phyloP scores from a whole-genome alignment of 345 rosid species.

The Eucalyptus sp. region DNA sequence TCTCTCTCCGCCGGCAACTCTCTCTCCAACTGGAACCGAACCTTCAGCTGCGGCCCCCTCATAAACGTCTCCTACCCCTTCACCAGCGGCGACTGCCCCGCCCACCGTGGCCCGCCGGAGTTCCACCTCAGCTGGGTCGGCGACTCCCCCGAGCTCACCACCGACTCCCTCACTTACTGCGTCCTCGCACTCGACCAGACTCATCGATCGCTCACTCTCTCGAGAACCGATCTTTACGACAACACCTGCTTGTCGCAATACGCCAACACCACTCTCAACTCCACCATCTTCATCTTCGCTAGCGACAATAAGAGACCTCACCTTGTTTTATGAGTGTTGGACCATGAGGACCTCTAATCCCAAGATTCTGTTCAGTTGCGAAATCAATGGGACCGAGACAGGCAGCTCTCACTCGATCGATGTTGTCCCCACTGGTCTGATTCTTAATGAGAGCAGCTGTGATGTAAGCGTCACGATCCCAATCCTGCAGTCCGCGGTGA shows the following conservation, averaged over 20 bases:
- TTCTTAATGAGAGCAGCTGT: not conserved
- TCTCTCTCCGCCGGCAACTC: not conserved
- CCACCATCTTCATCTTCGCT: not conserved
- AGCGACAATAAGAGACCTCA: not conserved
- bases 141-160: no score
- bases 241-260: no score
- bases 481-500: not conserved
- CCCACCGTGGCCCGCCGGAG: conserved; percentile 22
- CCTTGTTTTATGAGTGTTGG: no score
- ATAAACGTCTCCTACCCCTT: conserved; percentile 23
- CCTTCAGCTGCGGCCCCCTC: conserved; percentile 17
- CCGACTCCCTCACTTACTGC: no score
- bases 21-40: not conserved
- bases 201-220: no score
- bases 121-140: conserved; percentile 5
- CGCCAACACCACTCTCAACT: no score
- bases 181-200: no score
- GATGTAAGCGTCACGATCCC: not conserved
- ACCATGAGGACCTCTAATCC: no score
- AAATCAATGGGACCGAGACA: not conserved
- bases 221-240: no score
- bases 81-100: conserved; percentile 25
- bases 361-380: conserved; percentile 2
- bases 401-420: conserved; percentile 4
- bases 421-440: not conserved